Evolutionary conservation across 1,284 basidiomycete species (phyloP), one percentile per base, ranked within the genome.

Genomic region (Wallemia hederae): DNA sequence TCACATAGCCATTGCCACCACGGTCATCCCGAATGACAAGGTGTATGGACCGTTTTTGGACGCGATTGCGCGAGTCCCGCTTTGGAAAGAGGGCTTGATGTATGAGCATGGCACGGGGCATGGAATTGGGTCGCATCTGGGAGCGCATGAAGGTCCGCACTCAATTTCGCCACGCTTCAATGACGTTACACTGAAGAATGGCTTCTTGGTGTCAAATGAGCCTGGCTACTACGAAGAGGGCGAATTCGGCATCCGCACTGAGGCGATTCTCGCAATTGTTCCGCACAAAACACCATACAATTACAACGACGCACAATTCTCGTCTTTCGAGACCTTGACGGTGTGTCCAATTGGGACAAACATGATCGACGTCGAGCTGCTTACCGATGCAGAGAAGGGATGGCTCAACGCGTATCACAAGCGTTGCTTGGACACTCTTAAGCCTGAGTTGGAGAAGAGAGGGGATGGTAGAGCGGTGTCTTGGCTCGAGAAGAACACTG

Each of bases 191-290:
- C 70, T 94, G 60, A 83, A 84, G 68, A 73, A 78, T 2, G 88
- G 88, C 7, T 89, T 90, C 83, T 86, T 85, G 0, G 75, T 94
- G 28, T 88, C 86, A 0, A 92, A 94, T 68, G 86, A 98, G 67
- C 92, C 92, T 0, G 92, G 89, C 1, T 98, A 87, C 71, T 94
- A 96, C 70, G 80, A 80, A 19, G 90, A 96, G 66, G 92, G 90
- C 2, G 74, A 78, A 62, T 98, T 83, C 68, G 92, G 92, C 1
- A 88, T 97, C 65, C 81, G 92, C 1, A 90, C 94, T 66, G 92
- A 98, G 72, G 89, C 80, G 69, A 76, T 92, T 55, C 79, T 90
- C 19, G 74, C 89, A 27, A 82, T 91, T 7, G 76, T 77, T 62
- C 76, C 81, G 34, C 80, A 73, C 3, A 70, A 81, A 62, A 90